Evolutionary conservation across 768 basidiomycete species (phyloP).

Genomic region (Mycena vulgaris): DNA sequence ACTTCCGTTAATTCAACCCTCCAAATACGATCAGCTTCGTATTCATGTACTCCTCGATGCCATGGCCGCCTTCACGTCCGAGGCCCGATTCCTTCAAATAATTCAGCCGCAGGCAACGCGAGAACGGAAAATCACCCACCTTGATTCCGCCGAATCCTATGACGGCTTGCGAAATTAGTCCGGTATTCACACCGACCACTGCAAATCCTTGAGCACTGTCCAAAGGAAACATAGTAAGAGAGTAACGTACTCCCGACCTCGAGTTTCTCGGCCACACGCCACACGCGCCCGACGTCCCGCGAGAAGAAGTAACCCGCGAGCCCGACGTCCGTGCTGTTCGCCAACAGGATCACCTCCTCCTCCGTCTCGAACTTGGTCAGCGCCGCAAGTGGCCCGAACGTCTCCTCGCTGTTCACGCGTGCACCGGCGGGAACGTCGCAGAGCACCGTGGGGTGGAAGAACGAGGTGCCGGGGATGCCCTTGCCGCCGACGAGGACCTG

Average conservation of each 20-base stretch:
- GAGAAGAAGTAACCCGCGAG: constrained; percentile 96
- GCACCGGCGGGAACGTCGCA: constrained; percentile 84
- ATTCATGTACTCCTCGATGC: constrained; percentile 92
- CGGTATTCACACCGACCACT: constrained; percentile 87
- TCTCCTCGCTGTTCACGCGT: constrained; percentile 85
- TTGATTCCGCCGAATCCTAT: constrained; percentile 95
- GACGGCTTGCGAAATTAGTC: constrained; percentile 80
- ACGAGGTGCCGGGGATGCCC: constrained; percentile 68
- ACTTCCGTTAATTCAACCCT: constrained; percentile 59
- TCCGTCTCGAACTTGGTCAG: constrained; percentile 94
- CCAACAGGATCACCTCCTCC: constrained; percentile 89
- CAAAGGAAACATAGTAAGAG: background rate
- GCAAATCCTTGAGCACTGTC: background rate
- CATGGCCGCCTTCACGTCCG: constrained; percentile 91
- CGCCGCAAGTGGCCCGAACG: constrained; percentile 94
- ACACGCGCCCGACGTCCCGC: constrained; percentile 88
- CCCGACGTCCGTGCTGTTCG: constrained; percentile 88
- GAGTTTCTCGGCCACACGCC: constrained; percentile 94
- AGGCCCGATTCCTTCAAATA: constrained; percentile 49
- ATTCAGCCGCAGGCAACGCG: background rate
- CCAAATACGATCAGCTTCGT: constrained; percentile 87
- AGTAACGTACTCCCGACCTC: constrained; percentile 84
- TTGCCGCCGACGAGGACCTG: constrained; percentile 93
- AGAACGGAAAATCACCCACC: constrained; percentile 66
- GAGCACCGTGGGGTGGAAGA: constrained; percentile 92